These are phyloP conservation scores for Ascochyta fabae DNA, from an alignment of 2,329 filamentous ascomycete species.

Conservation along the genomic window DNA sequence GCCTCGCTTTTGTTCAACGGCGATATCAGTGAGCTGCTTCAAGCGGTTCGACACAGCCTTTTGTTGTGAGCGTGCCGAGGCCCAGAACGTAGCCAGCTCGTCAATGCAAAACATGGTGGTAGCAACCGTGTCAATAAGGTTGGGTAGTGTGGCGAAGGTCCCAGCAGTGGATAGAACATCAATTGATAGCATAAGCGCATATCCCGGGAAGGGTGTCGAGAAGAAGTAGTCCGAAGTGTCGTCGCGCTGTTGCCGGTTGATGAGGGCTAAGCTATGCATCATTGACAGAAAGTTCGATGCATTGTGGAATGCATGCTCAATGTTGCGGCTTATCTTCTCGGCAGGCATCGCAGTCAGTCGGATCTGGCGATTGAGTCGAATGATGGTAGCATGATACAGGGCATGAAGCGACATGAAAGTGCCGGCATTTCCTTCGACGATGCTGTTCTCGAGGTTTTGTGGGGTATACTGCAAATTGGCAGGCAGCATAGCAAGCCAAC, in stretches of 20 bases:
- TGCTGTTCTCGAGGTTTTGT: conserved; percentile 64
- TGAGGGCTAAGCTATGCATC: conserved; percentile 40
- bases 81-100: conserved; percentile 66
- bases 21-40: conserved; percentile 52
- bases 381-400: conserved; percentile 68
- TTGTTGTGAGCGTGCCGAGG: conserved; percentile 60
- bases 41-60: conserved; percentile 57
- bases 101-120: conserved; percentile 62
- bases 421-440: conserved; percentile 61
- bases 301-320: conserved; percentile 36
- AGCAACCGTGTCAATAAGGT: conserved; percentile 62
- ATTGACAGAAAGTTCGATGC: conserved; percentile 41
- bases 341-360: conserved; percentile 34
- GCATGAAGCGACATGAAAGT: conserved; percentile 70
- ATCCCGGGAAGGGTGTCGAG: conserved; percentile 65
- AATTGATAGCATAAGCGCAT: conserved; percentile 66
- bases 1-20: conserved; percentile 45
- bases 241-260: conserved; percentile 37
- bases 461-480: conserved; percentile 60
- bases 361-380: conserved; percentile 69
- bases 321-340: conserved; percentile 42
- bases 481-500: conserved; percentile 67
- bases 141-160: conserved; percentile 47
- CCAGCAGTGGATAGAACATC: conserved; percentile 71
- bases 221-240: conserved; percentile 49